Evolutionary conservation across 352 stramenopile genomes (phyloP).

Genomic region (Globisporangium orthogonon): DNA sequence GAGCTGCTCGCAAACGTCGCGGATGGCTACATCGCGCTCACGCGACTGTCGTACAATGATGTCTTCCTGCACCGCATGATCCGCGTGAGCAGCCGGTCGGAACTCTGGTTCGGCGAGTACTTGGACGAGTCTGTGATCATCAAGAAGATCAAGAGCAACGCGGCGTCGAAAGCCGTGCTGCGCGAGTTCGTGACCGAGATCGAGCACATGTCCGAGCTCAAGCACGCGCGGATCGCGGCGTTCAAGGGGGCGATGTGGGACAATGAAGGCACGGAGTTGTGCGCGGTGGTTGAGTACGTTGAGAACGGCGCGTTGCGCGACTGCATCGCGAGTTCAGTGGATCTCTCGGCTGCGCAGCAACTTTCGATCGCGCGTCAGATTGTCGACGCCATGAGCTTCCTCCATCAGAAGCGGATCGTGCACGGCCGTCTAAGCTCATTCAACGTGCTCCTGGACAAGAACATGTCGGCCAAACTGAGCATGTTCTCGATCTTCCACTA

Average conservation of each 20-base stretch:
- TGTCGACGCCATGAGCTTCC: conserved; percentile 54
- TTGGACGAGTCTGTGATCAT: conserved; percentile 52
- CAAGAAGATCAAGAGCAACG: conserved; percentile 81
- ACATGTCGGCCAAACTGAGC: conserved; percentile 65
- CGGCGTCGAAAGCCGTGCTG: conserved; percentile 50
- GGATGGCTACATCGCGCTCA: conserved; percentile 64
- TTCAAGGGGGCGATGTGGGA: conserved; percentile 76
- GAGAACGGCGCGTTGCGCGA: conserved; percentile 58
- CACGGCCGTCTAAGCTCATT: conserved; percentile 72
- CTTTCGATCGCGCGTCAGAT: conserved; percentile 64
- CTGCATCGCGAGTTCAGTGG: conserved; percentile 32
- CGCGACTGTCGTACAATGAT: conserved; percentile 60
- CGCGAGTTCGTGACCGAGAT: conserved; percentile 80
- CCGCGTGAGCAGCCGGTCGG: conserved; percentile 60
- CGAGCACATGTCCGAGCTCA: conserved; percentile 65
- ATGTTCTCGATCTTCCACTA: conserved; percentile 79
- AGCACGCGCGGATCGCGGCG: conserved; percentile 58
- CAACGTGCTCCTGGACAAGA: conserved; percentile 68
- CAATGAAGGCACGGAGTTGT: conserved; percentile 57
- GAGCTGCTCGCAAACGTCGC: conserved; percentile 58
- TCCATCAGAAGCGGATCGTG: conserved; percentile 68
- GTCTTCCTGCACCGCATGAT: conserved; percentile 69
- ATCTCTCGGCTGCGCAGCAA: conserved; percentile 52
- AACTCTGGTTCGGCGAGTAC: conserved; percentile 75
- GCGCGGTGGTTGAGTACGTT: conserved; percentile 67